Evolutionary conservation across 768 basidiomycete genomes (phyloP).

Genomic region (Suillus brevipes): DNA sequence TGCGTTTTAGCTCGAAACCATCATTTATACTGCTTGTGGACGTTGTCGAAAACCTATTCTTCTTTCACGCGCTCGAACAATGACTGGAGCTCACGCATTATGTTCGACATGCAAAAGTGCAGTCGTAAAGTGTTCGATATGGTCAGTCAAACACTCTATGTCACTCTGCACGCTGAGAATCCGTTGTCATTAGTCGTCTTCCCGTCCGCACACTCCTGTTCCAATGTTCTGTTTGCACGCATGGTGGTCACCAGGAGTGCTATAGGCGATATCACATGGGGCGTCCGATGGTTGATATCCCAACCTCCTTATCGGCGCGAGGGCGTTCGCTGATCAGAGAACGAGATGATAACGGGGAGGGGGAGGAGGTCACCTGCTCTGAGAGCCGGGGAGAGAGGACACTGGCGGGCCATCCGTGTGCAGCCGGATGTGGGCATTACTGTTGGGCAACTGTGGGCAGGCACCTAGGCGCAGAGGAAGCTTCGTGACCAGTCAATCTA

Average conservation of each 20-base stretch:
- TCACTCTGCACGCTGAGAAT: slow-evolving; percentile 3
- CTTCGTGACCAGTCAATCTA: neutral
- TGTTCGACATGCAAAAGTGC: slow-evolving; percentile 57
- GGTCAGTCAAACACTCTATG: slow-evolving; percentile 44
- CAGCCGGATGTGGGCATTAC: slow-evolving; percentile 80
- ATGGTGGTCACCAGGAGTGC: slow-evolving; percentile 82
- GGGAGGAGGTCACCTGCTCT: slow-evolving; percentile 10
- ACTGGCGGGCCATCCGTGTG: slow-evolving; percentile 61
- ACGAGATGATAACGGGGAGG: slow-evolving; percentile 16
- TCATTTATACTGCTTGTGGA: slow-evolving; percentile 68
- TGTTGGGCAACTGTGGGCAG: slow-evolving; percentile 60
- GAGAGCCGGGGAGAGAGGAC: slow-evolving; percentile 12
- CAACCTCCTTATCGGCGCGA: slow-evolving; percentile 12
- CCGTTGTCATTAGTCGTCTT: slow-evolving; percentile 53
- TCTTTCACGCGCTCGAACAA: slow-evolving; percentile 36
- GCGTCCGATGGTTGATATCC: slow-evolving; percentile 54
- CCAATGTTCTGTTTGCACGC: slow-evolving; percentile 73
- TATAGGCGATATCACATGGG: slow-evolving; percentile 67
- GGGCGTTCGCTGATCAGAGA: slow-evolving; percentile 26
- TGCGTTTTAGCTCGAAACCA: slow-evolving; percentile 60
- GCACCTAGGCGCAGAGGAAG: neutral
- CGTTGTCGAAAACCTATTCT: slow-evolving; percentile 64
- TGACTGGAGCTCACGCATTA: slow-evolving; percentile 49
- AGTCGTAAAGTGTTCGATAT: slow-evolving; percentile 65
- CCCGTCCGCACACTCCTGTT: slow-evolving; percentile 72